These are phyloP conservation scores for Pelargonium exstipulatum DNA, from an alignment of 441 rosid species.

Conservation along the genomic window DNA sequence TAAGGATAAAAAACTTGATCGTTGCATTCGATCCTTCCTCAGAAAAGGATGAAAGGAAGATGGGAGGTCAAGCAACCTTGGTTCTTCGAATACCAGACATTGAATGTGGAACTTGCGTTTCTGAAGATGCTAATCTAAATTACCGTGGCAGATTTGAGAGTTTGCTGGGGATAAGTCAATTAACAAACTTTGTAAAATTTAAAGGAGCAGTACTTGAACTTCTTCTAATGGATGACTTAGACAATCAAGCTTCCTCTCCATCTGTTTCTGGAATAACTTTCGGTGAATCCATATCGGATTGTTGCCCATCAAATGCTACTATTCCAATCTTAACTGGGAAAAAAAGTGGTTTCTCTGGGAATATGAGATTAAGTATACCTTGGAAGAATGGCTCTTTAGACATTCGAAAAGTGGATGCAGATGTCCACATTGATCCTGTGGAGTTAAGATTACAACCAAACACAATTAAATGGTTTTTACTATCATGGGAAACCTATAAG, in stretches of 20 bases:
- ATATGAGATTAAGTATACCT: constrained; percentile 79
- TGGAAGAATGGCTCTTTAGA: constrained; percentile 95
- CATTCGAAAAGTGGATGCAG: constrained; percentile 80
- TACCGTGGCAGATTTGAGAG: constrained; percentile 35
- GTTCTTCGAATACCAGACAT: constrained; percentile 66
- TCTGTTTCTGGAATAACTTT: constrained; percentile 26
- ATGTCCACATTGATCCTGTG: constrained; percentile 70
- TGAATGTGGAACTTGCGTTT: constrained; percentile 73
- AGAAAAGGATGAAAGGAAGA: constrained; percentile 31
- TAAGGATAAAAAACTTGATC: constrained; percentile 64
- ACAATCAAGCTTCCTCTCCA: constrained; percentile 28
- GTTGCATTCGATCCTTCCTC: constrained; percentile 73
- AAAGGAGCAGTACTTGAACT: constrained; percentile 79
- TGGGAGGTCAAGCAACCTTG: constrained; percentile 40
- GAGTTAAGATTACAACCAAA: constrained; percentile 67
- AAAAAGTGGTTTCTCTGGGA: constrained; percentile 83
- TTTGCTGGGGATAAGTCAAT: constrained; percentile 66
- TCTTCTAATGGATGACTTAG: constrained; percentile 49
- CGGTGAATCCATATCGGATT: constrained; percentile 24
- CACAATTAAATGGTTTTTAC: constrained; percentile 65
- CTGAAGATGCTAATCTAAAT: constrained; percentile 44
- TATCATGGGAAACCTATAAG: constrained; percentile 48
- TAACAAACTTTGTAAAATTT: constrained; percentile 71
- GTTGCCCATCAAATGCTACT: constrained; percentile 31
- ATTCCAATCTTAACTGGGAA: constrained; percentile 57